Base-by-base conservation (phyloP, 2,329 filamentous ascomycete species). In the Ophiosphaerella herpotricha region DNA sequence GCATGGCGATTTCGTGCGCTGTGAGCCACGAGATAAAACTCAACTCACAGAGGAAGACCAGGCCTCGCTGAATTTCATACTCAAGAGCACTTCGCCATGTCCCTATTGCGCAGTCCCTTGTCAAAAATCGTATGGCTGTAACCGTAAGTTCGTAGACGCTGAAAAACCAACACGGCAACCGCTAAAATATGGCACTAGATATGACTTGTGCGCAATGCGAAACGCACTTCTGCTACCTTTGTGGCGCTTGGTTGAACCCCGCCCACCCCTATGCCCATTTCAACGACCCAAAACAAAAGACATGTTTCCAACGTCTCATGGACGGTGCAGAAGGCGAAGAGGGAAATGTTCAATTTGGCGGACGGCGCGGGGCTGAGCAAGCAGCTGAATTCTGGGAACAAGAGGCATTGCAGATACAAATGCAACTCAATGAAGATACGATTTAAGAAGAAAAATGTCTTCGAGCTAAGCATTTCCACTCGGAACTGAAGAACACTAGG, bases 211-310 rank as follows among this genome's bases (percentile, higher is more conserved):
- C 88, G 71, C 86, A 90, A 57, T 99, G 94, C 77, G 81, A 87
- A 43, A 89, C 90, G 2, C 93, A 97, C 72, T 97, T 97, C 71
- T 99, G 94, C 77, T 97, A 97, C 62, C 82, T 97, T 1, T 97
- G 94, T 68, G 88, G 88, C 0, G 82, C 86, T n/a, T 97, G 90
- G 89, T 80, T 99, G 36, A 82, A 87, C 48, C 84, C 89, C 0
- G 79, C 77, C 14, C 94, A 96, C 61, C 92, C 92, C 1, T 97
- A 97, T 67, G 77, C 81, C 46, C 94, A 99, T 72, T 99, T 92
- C 77, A 96, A 96, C 67, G 80, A 84, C 24, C 74, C 77, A 43
- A 78, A 82, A 13, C 89, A 85, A 1, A 78, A 78, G 9, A 52
- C 52, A 0, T 99, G 94, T 69, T 95, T 88, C 65, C 88, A 89